Evolutionary conservation across 1,139 yeast species (phyloP).

Genomic region (Blastobotrys capitulatus): DNA sequence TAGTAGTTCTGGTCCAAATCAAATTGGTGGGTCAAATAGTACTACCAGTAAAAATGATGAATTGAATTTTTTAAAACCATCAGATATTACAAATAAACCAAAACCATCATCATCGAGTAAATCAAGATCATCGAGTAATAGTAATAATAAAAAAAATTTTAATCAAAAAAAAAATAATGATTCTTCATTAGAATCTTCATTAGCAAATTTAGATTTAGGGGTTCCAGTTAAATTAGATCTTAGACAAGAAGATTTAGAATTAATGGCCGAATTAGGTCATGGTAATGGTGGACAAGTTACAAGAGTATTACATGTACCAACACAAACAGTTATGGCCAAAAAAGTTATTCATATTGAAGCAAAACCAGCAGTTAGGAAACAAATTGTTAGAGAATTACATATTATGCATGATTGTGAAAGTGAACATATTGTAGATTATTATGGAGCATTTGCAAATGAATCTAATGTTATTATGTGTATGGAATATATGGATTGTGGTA

Average conservation of each 20-base stretch:
- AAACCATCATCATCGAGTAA: neutral
- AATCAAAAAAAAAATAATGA: conserved; percentile 8
- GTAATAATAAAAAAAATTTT: neutral
- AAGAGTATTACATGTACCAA: conserved; percentile 82
- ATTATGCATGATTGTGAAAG: conserved; percentile 84
- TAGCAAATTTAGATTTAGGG: conserved; percentile 40
- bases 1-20: neutral
- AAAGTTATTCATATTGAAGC: conserved; percentile 84
- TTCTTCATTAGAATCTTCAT: conserved; percentile 26
- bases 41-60: neutral
- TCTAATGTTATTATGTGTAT: conserved; percentile 73
- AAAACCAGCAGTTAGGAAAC: conserved; percentile 74
- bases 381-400: conserved; percentile 79
- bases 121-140: no score
- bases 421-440: conserved; percentile 80
- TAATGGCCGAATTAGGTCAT: conserved; percentile 73
- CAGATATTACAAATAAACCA: neutral
- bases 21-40: neutral
- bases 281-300: conserved; percentile 95
- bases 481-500: conserved; percentile 96
- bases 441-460: conserved; percentile 74
- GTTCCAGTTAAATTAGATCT: conserved; percentile 48
- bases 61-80: neutral
- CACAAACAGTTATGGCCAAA: conserved; percentile 85
- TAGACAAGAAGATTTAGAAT: conserved; percentile 63